Conservation (phyloP, 1,284 basidiomycete genomes). For the Phaffia rhodozyma region DNA sequence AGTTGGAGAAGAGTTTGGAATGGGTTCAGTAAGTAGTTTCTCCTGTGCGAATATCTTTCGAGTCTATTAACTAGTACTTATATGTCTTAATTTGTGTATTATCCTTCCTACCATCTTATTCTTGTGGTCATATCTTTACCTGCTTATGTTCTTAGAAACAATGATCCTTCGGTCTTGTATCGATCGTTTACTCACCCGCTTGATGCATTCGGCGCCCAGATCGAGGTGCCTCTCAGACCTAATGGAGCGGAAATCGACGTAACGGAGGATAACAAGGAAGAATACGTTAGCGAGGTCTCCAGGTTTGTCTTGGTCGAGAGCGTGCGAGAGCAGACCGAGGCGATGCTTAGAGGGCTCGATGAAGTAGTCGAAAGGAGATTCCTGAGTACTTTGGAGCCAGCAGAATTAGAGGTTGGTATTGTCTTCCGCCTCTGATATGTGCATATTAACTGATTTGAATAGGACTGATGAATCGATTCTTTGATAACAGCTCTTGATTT, state of each 20-base stretch:
- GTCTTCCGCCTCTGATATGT: background rate
- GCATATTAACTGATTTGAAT: background rate
- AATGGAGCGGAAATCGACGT: conserved; percentile 7
- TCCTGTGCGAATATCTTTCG: too few species aligned
- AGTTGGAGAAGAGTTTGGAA: conserved; percentile 1
- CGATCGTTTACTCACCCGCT: conserved; percentile 5
- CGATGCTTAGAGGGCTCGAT: conserved; percentile 11
- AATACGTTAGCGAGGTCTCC: conserved; percentile 1
- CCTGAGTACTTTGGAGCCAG: background rate
- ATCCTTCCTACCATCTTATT: background rate
- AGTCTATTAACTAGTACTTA: too few species aligned
- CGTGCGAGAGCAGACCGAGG: conserved; percentile 9
- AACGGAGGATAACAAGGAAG: conserved; percentile 12
- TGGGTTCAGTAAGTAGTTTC: conserved; percentile 3
- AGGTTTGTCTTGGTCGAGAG: conserved; percentile 7
- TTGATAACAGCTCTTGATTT: conserved; percentile 3
- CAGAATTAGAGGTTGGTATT: conserved; percentile 7
- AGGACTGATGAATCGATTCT: background rate
- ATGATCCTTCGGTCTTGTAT: conserved; percentile 7
- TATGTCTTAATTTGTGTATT: background rate
- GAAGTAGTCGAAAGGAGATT: background rate
- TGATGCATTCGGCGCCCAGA: background rate
- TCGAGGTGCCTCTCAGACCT: background rate
- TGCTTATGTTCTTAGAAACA: background rate
- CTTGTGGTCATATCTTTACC: background rate